These are phyloP conservation scores for Flaveria bidentis DNA, from an alignment of 129 eudicot genomes.

Conservation along the genomic window DNA sequence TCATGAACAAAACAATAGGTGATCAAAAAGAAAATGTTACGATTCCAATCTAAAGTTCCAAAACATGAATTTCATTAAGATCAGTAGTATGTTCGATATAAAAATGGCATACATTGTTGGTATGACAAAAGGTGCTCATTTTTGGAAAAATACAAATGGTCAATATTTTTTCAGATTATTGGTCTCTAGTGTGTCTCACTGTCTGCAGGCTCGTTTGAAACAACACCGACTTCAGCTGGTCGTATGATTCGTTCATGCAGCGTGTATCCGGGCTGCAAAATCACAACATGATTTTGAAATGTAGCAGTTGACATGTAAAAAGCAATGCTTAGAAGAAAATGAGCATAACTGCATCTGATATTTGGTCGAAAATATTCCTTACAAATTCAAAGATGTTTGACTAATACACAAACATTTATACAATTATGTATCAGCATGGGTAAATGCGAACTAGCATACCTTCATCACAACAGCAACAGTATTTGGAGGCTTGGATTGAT, in stretches of 20 bases:
- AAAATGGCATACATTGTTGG: not conserved
- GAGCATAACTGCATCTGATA: not conserved
- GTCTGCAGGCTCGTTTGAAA: slow-evolving; percentile 5
- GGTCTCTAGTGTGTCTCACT: slow-evolving; percentile 21
- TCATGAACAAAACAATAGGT: not conserved
- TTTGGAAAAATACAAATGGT: not conserved
- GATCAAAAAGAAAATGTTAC: not conserved
- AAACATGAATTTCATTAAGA: not conserved
- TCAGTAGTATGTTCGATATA: not conserved
- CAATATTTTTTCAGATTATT: not conserved
- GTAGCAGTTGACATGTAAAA: not conserved
- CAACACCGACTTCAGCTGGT: slow-evolving; percentile 39
- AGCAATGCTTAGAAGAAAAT: slow-evolving; percentile 1
- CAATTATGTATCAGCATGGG: not conserved
- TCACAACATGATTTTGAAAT: not conserved
- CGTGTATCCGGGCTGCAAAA: slow-evolving; percentile 30
- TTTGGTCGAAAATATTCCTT: not conserved
- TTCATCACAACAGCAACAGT: slow-evolving; percentile 74
- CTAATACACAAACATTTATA: not conserved
- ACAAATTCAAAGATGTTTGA: not conserved
- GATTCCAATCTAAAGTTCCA: not conserved
- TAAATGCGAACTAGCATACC: slow-evolving; percentile 44
- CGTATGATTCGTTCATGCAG: slow-evolving; percentile 42
- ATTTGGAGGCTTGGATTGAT: slow-evolving; percentile 64
- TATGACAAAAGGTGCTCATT: not conserved